Percentiles rank a stretch among this genome's conserved stretches.
phyloP scores from a whole-genome alignment of 768 basidiomycete species.

The Hygrophorus russula region DNA sequence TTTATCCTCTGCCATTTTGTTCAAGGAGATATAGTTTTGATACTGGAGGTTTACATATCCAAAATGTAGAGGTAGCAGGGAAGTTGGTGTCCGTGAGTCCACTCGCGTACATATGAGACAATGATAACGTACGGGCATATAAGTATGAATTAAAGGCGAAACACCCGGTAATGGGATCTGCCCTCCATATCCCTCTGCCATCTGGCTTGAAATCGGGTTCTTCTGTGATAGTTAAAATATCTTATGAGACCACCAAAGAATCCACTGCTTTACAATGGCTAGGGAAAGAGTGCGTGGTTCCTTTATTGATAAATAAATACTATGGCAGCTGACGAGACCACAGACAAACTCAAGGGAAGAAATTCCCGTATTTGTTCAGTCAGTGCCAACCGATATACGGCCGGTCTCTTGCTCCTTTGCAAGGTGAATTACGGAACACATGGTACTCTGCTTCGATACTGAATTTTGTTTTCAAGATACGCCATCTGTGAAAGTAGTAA shows the following conservation, averaged over 20 bases:
- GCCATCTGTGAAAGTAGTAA: conserved; percentile 74
- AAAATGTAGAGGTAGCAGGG: conserved; percentile 38
- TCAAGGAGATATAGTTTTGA: conserved; percentile 44
- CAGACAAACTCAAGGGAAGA: conserved; percentile 80
- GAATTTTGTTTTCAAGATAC: conserved; percentile 40
- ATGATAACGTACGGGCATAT: background rate
- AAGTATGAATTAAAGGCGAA: conserved; percentile 46
- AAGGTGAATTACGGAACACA: conserved; percentile 34
- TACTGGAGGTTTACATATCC: conserved; percentile 56
- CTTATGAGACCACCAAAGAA: conserved; percentile 62
- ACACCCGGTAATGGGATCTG: conserved; percentile 69
- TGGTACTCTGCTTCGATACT: background rate
- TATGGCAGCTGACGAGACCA: background rate
- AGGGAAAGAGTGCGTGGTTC: conserved; percentile 49
- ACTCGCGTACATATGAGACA: background rate
- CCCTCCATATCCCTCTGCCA: conserved; percentile 51
- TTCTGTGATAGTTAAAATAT: conserved; percentile 41
- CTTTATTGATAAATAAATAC: background rate
- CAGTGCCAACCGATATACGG: conserved; percentile 92
- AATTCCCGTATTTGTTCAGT: conserved; percentile 80
- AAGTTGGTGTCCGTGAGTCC: conserved; percentile 24
- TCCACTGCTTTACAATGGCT: conserved; percentile 85
- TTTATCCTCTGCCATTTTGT: background rate
- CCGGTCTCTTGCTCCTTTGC: conserved; percentile 66
- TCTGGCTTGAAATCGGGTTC: conserved; percentile 28